Evolutionary conservation across 352 stramenopile species (phyloP), one percentile per base, ranked within the genome.

Genomic region (Elongisporangium prolatum): DNA sequence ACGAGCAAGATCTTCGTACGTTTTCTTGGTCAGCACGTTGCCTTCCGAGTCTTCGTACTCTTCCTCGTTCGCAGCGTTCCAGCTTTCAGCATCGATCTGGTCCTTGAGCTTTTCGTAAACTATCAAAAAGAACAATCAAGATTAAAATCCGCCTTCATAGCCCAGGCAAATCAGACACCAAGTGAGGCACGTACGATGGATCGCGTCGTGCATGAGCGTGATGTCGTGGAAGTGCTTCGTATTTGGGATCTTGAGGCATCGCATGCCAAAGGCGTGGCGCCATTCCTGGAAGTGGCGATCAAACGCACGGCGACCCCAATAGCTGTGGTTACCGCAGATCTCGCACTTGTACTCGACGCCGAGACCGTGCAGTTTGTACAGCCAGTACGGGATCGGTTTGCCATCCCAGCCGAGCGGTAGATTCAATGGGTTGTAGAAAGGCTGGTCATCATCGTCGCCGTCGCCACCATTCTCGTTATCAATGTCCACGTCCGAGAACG

Each of bases 221-320:
- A 99, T 98, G 55, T 98, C 97, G 78, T 99, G 97, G 74, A 99
- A 99, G 68, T 99, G 97, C 65, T 99, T 99, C 16, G 96, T 99
- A 76, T 99, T 99, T 7, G 97, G 97, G 72, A 99, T 99, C 34
- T 96, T 96, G 28, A 99, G 80, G 68, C 95, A 98, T 25, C 93
- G 92, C 97, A 99, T 99, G 65, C 97, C 97, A 72, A 98, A 96
- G 6, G 93, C 89, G 72, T 99, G 97, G 25, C 95, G 94, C 74
- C 93, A 98, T 74, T 99, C 96, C 57, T 98, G 95, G 68, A 99
- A 99, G 74, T 99, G 97, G 20, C 91, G 89, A 62, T 99, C 96
- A 71, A 99, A 99, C 52, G 94, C 96, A 57, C 93, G 86, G 40
- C 95, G 79, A 18, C 97, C 97, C 72, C 96, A 98, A 79, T 99